Conservation (phyloP, 1,284 basidiomycete genomes). For the Boletus calvinii region DNA sequence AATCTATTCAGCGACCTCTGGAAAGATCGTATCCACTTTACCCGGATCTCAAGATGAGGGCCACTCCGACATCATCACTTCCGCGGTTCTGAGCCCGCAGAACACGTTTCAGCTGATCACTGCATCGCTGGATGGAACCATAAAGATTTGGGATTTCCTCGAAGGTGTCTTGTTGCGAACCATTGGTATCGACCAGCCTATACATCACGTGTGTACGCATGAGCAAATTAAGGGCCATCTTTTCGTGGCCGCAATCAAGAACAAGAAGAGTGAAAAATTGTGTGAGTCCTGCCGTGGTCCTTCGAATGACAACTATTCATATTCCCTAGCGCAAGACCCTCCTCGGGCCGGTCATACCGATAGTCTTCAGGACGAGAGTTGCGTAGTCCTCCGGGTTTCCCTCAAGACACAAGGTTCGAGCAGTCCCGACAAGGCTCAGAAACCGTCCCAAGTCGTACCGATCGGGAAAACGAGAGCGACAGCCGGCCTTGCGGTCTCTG, state of each 20-base stretch:
- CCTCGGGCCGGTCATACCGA: neutral
- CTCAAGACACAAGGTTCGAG: constrained; percentile 50
- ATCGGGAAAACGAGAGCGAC: constrained; percentile 72
- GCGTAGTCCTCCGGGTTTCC: constrained; percentile 58
- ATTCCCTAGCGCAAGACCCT: constrained; percentile 11
- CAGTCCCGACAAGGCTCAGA: constrained; percentile 42
- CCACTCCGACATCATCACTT: constrained; percentile 65
- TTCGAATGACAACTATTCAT: constrained; percentile 6
- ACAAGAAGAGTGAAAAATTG: constrained; percentile 43
- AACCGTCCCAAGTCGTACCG: constrained; percentile 50
- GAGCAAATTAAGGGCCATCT: constrained; percentile 63
- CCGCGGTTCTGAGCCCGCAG: constrained; percentile 77
- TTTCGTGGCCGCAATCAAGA: constrained; percentile 64
- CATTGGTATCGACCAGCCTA: constrained; percentile 67
- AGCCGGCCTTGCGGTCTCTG: constrained; percentile 68
- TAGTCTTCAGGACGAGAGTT: constrained; percentile 45
- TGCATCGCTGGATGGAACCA: constrained; percentile 77
- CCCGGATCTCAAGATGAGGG: constrained; percentile 45
- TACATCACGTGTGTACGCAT: constrained; percentile 73
- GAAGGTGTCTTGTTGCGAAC: constrained; percentile 81
- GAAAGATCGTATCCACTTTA: constrained; percentile 81
- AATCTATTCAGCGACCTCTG: constrained; percentile 76
- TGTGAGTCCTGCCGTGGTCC: constrained; percentile 36
- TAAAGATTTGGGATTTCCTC: constrained; percentile 93
- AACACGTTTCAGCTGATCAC: constrained; percentile 92